Evolutionary conservation across 2,329 filamentous ascomycete species (phyloP), one percentile per base, ranked within the genome.

Genomic region (Diaporthe longicolla): DNA sequence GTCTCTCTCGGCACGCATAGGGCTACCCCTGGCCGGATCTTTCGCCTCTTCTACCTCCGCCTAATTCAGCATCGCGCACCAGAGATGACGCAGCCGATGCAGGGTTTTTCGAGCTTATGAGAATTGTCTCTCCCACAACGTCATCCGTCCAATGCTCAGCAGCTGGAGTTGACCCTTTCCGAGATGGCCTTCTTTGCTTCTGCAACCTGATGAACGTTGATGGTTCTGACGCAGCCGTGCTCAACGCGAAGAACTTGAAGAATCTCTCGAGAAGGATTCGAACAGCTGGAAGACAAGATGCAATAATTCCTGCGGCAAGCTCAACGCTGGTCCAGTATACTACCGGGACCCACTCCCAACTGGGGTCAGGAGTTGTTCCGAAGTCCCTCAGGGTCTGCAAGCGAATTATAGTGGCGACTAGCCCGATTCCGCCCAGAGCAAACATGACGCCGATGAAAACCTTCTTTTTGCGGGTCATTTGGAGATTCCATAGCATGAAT

Each of bases 271-370:
- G 59, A 50, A 76, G 35, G 9, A 68, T 76, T 10, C 75, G 66
- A 24, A 76, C 35, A 15, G 74, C 69, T 0, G 75, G 75, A 26
- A 76, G 70, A 54, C 74, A 76, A 24, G 74, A 68, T 8, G 52
- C 74, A 24, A 76, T 68, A 26, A 76, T 58, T 9, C 74, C 75
- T 2, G 74, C 75, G 6, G 74, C 26, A 26, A 76, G 74, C 66
- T 76, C 75, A 11, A 74, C 58, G 17, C 66, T 66, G 10, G 75
- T 76, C 71, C 58, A 68, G 17, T 75, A 75, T 17, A 73, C 71
- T 15, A 75, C 43, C 32, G 71, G 74, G 19, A 75, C 66, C 11
- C 61, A 75, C 4, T 26, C 29, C 66, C 59, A 75, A 17, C 66
- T 69, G 15, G 71, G 71, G 21, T 75, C 74, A 2, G n/a, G 5